phyloP scores from a whole-genome alignment of 192 early-diverging fungal genomes.

The Backusella psychrophila region DNA sequence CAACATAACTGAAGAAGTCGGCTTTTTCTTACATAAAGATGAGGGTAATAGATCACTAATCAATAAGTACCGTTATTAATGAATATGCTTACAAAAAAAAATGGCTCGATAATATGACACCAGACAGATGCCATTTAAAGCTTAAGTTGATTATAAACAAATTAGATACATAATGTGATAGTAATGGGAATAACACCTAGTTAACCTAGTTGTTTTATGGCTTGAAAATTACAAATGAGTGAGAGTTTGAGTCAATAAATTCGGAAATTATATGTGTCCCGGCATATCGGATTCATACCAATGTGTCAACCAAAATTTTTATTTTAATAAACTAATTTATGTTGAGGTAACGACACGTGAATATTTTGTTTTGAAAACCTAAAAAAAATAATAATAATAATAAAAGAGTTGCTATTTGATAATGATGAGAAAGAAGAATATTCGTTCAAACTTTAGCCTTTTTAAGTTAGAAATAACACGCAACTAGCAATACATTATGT shows the following conservation, averaged over 20 bases:
- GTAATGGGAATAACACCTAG: background rate
- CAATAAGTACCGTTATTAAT: too few species aligned
- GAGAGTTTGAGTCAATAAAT: background rate
- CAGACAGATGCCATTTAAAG: background rate
- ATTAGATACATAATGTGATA: background rate
- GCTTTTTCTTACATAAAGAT: too few species aligned
- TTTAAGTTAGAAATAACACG: background rate
- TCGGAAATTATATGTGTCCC: background rate
- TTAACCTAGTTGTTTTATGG: background rate
- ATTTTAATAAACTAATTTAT: background rate
- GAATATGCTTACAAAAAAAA: too few species aligned
- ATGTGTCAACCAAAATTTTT: background rate
- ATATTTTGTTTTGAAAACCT: background rate
- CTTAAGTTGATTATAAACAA: background rate
- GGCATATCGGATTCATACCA: background rate
- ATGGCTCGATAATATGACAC: background rate
- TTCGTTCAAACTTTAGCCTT: too few species aligned
- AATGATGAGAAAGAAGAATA: too few species aligned
- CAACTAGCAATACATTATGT: background rate
- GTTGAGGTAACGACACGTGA: background rate
- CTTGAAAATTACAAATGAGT: background rate
- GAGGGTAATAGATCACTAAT: too few species aligned
- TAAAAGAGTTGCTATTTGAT: background rate
- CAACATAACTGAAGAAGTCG: too few species aligned
- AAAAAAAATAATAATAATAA: too few species aligned